Evolutionary conservation across 495 filamentous ascomycete species (phyloP).

Genomic region (Penicillium argentinense): DNA sequence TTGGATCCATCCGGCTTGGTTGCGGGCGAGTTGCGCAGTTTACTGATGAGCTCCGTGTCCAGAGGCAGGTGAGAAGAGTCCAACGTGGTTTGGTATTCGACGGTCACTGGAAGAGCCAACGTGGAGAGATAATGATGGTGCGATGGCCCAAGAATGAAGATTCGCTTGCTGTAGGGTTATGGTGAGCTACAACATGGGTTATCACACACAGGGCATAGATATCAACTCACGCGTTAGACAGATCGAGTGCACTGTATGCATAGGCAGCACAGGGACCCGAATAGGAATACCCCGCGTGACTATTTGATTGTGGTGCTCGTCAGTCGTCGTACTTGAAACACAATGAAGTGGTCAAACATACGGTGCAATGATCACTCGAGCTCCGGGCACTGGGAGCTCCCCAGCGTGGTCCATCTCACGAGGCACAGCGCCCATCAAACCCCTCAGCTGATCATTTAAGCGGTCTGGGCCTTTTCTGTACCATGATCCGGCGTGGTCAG

Average conservation of each 20-base stretch:
- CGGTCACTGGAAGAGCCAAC: slow-evolving; percentile 74
- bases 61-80: slow-evolving; percentile 72
- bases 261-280: slow-evolving; percentile 92
- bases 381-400: slow-evolving; percentile 68
- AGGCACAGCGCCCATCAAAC: slow-evolving; percentile 75
- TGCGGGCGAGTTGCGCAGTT: slow-evolving; percentile 56
- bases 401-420: slow-evolving; percentile 55
- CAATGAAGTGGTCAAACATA: slow-evolving; percentile 49
- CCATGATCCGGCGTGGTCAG: slow-evolving; percentile 80
- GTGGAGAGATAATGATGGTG: slow-evolving; percentile 80
- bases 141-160: slow-evolving; percentile 93
- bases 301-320: slow-evolving; percentile 32
- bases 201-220: background rate
- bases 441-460: slow-evolving; percentile 72
- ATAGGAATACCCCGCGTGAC: slow-evolving; percentile 95
- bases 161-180: slow-evolving; percentile 63
- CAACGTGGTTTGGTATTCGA: slow-evolving; percentile 80
- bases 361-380: slow-evolving; percentile 93
- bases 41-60: slow-evolving; percentile 63
- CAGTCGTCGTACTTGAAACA: background rate
- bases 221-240: slow-evolving; percentile 66
- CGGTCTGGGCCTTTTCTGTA: slow-evolving; percentile 62
- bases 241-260: slow-evolving; percentile 89
- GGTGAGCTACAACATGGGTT: background rate
- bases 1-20: slow-evolving; percentile 36